Evolutionary conservation across 2,329 filamentous ascomycete genomes (phyloP).

Genomic region (Penicillium crustosum): DNA sequence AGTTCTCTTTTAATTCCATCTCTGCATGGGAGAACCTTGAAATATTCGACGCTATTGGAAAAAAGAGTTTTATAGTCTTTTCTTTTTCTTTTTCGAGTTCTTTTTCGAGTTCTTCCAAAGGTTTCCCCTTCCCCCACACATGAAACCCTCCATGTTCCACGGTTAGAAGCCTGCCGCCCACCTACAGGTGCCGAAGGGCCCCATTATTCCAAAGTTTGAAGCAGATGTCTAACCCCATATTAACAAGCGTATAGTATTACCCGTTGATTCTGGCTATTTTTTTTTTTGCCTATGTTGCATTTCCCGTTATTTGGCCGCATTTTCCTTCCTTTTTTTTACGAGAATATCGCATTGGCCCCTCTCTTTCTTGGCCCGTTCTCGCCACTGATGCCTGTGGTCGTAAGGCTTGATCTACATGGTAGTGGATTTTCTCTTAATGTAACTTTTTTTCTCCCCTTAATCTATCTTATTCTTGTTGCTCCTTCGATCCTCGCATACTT

Average conservation of each 20-base stretch:
- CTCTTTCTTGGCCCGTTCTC: conserved; percentile 9
- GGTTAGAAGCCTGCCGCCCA: background rate
- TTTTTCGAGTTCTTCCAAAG: background rate
- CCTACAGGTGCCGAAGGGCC: background rate
- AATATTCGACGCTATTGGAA: background rate
- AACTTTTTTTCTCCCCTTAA: background rate
- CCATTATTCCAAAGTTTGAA: background rate
- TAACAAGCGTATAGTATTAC: background rate
- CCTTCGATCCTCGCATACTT: background rate
- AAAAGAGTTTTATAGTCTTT: too few relatives aligned
- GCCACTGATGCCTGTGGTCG: conserved; percentile 15
- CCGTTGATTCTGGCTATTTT: background rate
- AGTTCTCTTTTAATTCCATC: background rate
- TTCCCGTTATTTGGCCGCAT: background rate
- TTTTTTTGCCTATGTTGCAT: too few relatives aligned
- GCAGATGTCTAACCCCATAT: background rate
- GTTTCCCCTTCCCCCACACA: background rate
- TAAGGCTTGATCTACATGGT: conserved; percentile 15
- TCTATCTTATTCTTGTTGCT: conserved; percentile 2
- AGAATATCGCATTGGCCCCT: conserved; percentile 6
- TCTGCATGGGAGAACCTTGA: background rate
- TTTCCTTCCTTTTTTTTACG: background rate
- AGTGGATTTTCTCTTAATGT: conserved; percentile 1
- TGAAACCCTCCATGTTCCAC: background rate
- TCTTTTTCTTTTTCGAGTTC: background rate